These are phyloP conservation scores for Scheffersomyces titani DNA, from an alignment of 1,139 yeast species.

Conservation along the genomic window DNA sequence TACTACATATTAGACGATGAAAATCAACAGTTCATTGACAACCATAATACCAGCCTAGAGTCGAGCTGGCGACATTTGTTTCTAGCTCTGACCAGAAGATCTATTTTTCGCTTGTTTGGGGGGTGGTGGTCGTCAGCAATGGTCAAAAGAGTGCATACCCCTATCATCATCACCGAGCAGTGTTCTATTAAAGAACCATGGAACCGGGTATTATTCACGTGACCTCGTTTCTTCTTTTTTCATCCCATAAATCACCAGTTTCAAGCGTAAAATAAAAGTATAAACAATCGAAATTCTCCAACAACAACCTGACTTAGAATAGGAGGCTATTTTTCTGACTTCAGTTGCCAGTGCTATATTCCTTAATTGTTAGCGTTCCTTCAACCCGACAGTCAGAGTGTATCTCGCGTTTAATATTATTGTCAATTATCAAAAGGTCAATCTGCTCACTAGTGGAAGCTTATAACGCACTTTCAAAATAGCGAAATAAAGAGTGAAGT, in stretches of 20 bases:
- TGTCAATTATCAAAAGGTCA: not conserved
- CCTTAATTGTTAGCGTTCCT: not conserved
- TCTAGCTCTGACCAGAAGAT: no score
- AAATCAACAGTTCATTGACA: no score
- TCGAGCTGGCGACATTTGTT: no score
- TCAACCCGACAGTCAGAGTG: not conserved
- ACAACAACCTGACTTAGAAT: not conserved
- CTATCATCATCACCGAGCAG: not conserved
- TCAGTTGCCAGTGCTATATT: not conserved
- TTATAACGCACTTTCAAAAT: no score
- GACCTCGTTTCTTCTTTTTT: not conserved
- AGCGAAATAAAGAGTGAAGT: not conserved
- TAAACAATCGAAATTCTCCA: not conserved
- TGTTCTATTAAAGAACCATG: not conserved
- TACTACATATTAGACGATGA: no score
- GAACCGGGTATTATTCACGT: not conserved
- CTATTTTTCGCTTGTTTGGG: no score
- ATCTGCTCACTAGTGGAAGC: not conserved
- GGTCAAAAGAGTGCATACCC: not conserved
- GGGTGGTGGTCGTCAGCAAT: no score
- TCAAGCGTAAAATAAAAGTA: not conserved
- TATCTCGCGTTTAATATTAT: not conserved
- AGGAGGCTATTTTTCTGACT: not conserved
- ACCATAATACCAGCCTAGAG: no score
- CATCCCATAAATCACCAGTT: not conserved